phyloP scores from a whole-genome alignment of 2,329 filamentous ascomycete species.

The Epichloe elymi region DNA sequence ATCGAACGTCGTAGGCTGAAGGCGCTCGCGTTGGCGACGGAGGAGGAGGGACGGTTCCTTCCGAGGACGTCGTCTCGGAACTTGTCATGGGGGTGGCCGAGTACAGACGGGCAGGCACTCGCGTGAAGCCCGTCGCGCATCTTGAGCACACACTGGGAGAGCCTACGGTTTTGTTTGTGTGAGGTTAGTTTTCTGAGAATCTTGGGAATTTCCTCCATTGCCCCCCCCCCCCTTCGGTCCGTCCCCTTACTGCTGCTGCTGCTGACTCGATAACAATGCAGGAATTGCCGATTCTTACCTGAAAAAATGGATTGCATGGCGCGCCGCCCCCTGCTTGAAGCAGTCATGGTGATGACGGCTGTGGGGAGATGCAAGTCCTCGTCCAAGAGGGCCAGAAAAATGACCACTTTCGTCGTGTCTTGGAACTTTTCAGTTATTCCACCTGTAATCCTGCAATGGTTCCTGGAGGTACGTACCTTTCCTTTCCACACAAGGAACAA shows the following conservation, averaged over 20 bases:
- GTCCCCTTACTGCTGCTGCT: background rate
- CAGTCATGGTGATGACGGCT: slow-evolving; percentile 26
- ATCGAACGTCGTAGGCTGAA: slow-evolving; percentile 35
- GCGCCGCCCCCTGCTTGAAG: slow-evolving; percentile 43
- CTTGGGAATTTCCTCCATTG: background rate
- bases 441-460: background rate
- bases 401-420: slow-evolving; percentile 4
- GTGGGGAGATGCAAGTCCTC: slow-evolving; percentile 6
- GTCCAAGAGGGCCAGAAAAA: background rate
- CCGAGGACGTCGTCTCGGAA: slow-evolving; percentile 8
- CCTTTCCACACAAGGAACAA: no score
- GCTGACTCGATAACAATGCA: background rate
- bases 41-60: slow-evolving; percentile 9
- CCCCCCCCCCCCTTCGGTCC: no score
- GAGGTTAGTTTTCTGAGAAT: background rate
- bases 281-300: slow-evolving; percentile 25
- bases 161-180: slow-evolving; percentile 8
- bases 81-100: slow-evolving; percentile 16
- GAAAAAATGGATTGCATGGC: slow-evolving; percentile 35
- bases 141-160: slow-evolving; percentile 23
- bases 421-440: slow-evolving; percentile 12
- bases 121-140: slow-evolving; percentile 22
- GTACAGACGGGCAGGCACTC: slow-evolving; percentile 21
- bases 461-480: slow-evolving; percentile 1
- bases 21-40: slow-evolving; percentile 5